Conservation (phyloP, 768 basidiomycete genomes). For the Russula griseocarnosa region DNA sequence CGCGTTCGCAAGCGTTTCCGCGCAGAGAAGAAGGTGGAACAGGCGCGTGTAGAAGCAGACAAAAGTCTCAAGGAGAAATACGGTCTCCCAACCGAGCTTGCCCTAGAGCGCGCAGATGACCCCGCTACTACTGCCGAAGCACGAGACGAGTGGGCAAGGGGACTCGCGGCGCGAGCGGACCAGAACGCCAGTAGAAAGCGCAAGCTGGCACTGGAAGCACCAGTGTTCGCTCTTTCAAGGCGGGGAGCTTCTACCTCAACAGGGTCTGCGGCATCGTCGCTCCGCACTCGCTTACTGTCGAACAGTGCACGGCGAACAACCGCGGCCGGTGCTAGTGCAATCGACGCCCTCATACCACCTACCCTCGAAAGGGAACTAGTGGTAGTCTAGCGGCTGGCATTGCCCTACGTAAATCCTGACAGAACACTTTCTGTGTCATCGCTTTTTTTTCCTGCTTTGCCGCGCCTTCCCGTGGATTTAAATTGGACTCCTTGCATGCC, state of each 20-base stretch:
- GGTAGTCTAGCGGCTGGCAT: slow-evolving; percentile 18
- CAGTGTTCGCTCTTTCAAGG: slow-evolving; percentile 8
- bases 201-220: slow-evolving; percentile 32
- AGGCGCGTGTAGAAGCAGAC: slow-evolving; percentile 64
- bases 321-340: neutral
- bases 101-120: slow-evolving; percentile 63
- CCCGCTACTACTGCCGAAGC: slow-evolving; percentile 52
- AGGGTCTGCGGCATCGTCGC: slow-evolving; percentile 12
- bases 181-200: slow-evolving; percentile 48
- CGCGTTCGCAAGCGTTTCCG: slow-evolving; percentile 80
- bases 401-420: slow-evolving; percentile 18
- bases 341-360: neutral
- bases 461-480: neutral
- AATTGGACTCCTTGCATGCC: slow-evolving; percentile 1
- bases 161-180: slow-evolving; percentile 44
- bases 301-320: slow-evolving; percentile 23
- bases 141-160: slow-evolving; percentile 57
- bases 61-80: slow-evolving; percentile 69
- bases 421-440: no score
- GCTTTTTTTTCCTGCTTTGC: neutral
- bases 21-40: slow-evolving; percentile 77
- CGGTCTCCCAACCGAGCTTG: slow-evolving; percentile 67
- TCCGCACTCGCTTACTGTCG: slow-evolving; percentile 25
- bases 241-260: slow-evolving; percentile 8
- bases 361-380: slow-evolving; percentile 11